Base-by-base conservation (phyloP, 768 basidiomycete genomes). In the Cyclocybe cylindracea region DNA sequence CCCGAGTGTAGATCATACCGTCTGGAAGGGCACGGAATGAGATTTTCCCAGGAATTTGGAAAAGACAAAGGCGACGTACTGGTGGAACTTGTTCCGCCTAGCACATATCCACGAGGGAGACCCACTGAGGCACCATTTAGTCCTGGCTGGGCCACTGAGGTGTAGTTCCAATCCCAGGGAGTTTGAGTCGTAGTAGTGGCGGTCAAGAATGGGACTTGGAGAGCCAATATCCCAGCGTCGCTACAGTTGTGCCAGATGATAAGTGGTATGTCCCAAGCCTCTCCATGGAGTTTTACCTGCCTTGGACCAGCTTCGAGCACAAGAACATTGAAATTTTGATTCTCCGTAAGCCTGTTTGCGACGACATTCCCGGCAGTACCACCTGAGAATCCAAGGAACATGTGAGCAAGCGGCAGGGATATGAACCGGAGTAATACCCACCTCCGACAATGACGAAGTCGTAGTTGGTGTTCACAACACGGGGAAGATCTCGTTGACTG, bases 261-360 rank as follows among this genome's bases (percentile, higher is more conserved):
- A 24, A 29, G 1, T 16, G 8, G 11, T 11, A 37, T 1, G 13
- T 16, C 7, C 29, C 10, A 16, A 19, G 11, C 34, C 10, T 4
- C 16, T 46, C 16, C 16, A 39, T 14, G 10, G 19, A 13, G 36
- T 33, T 29, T 9, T 44, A 48, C 41, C 37, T 24, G 83, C 85
- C 83, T 85, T 51, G 66, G 61, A 3, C 83, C 83, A 0, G 79
- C 76, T 59, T 85, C 83, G 7, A 84, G 61, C 5, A 85, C 55
- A 10, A 82, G 65, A 0, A 84, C 80, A 1, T 69, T 69, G 10
- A 78, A 65, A 1, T 58, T 59, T 0, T 76, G 74, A 48, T 81
- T 65, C 59, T 84, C 83, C 9, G 75, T 75, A 4, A 84, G 65
- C 2, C 83, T 70, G 7, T 76, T 71, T 16, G 16, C 16, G 16